These are phyloP conservation scores for Cenchrus americanus DNA, from an alignment of 176 grass and related monocot genomes.

Conservation along the genomic window DNA sequence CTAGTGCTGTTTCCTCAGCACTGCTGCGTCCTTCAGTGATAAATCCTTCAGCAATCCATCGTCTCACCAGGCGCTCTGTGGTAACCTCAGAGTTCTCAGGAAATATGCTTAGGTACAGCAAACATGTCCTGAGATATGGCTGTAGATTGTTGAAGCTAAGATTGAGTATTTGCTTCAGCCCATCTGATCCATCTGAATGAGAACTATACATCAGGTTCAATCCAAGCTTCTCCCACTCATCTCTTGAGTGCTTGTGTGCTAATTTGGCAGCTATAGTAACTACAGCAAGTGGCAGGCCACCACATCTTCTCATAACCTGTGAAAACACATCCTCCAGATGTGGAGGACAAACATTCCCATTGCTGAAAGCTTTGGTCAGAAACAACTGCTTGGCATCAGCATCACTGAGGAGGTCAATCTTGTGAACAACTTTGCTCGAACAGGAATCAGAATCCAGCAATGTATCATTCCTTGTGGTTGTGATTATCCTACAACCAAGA, in stretches of 20 bases:
- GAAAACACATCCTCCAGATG: conserved; percentile 21
- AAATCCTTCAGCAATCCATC: conserved; percentile 54
- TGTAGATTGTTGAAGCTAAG: conserved; percentile 51
- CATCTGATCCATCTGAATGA: neutral
- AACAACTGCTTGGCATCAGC: conserved; percentile 30
- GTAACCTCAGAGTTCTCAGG: conserved; percentile 33
- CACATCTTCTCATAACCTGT: conserved; percentile 24
- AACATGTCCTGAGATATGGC: conserved; percentile 41
- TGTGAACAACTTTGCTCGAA: neutral
- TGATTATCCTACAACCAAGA: conserved; percentile 38
- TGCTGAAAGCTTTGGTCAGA: conserved; percentile 3
- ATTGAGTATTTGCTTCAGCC: conserved; percentile 44
- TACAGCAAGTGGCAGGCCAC: conserved; percentile 49
- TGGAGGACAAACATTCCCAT: conserved; percentile 1
- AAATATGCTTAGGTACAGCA: conserved; percentile 54
- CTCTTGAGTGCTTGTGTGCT: conserved; percentile 6
- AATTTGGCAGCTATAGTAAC: conserved; percentile 19
- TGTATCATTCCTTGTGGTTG: conserved; percentile 38
- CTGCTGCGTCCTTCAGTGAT: neutral
- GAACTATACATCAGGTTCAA: neutral
- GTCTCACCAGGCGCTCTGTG: conserved; percentile 37
- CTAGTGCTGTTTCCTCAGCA: conserved; percentile 29
- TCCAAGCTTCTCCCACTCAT: conserved; percentile 37
- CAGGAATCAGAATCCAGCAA: neutral
- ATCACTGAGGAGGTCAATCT: conserved; percentile 11